Conservation (phyloP, 257 asterid genomes). For the Primulina eburnea region DNA sequence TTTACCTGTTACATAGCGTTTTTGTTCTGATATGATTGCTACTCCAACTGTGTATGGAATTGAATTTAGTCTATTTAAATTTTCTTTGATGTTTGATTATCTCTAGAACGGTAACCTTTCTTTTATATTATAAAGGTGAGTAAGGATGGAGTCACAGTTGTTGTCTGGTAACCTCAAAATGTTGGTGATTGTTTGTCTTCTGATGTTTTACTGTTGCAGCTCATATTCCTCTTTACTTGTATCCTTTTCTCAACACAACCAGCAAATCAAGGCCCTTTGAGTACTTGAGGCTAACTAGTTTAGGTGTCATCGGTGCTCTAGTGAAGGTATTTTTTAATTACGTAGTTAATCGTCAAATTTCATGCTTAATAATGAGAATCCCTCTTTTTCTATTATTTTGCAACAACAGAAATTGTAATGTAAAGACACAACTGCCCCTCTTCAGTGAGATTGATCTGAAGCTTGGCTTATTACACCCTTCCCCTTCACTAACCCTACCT, state of each 20-base stretch:
- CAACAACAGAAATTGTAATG: neutral
- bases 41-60: neutral
- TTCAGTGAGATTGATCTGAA: neutral
- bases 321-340: slow-evolving; percentile 65
- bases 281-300: slow-evolving; percentile 90
- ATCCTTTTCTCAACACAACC: slow-evolving; percentile 90
- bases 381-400: neutral
- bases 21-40: neutral
- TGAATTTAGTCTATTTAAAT: slow-evolving; percentile 15
- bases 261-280: slow-evolving; percentile 94
- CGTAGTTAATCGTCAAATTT: neutral
- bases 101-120: neutral
- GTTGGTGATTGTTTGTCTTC: slow-evolving; percentile 13
- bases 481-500: too few relatives aligned
- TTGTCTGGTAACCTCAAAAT: slow-evolving; percentile 8
- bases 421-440: neutral
- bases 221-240: slow-evolving; percentile 78
- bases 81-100: neutral
- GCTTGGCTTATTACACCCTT: too few relatives aligned
- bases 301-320: slow-evolving; percentile 94
- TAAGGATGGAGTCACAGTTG: neutral
- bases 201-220: slow-evolving; percentile 54
- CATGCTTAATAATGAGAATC: slow-evolving; percentile 1
- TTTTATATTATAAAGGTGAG: slow-evolving; percentile 10
- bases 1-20: neutral